A percentile compares a stretch with the other conserved stretches of the same genome.
Evolutionary conservation across 139 green algal genomes (phyloP).

Genomic region (Axilococcus clingmanii): DNA sequence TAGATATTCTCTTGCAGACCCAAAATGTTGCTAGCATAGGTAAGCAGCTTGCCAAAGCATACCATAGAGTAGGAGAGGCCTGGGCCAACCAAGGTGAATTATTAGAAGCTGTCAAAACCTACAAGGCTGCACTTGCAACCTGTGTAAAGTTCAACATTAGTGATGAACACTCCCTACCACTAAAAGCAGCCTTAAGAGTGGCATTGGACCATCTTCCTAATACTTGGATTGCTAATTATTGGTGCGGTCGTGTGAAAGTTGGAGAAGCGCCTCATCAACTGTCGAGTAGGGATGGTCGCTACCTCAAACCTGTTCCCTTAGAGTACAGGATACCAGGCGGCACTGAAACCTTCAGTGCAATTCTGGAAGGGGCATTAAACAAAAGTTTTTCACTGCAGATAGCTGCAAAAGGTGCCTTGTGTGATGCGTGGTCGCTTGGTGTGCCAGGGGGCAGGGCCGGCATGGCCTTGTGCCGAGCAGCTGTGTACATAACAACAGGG

Average conservation of each 20-base stretch:
- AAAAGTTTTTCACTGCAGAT: too few relatives aligned
- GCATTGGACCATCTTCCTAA: conserved; percentile 10
- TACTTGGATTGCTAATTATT: conserved; percentile 22
- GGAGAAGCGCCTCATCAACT: conserved; percentile 21
- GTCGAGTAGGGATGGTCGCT: conserved; percentile 25
- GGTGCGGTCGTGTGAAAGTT: conserved; percentile 5
- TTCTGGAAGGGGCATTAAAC: too few relatives aligned
- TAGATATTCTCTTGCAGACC: conserved; percentile 1
- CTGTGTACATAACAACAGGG: conserved; percentile 13
- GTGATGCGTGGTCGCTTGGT: conserved; percentile 5
- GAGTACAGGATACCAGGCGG: conserved; percentile 17
- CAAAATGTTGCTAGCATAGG: too few relatives aligned
- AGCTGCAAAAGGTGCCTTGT: conserved; percentile 5
- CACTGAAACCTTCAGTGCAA: too few relatives aligned
- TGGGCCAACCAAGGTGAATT: background rate
- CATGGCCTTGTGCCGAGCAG: conserved; percentile 10
- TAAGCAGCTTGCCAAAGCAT: conserved; percentile 9
- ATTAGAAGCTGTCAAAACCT: conserved; percentile 6
- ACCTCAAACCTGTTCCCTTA: conserved; percentile 19
- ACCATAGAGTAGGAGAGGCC: conserved; percentile 24
- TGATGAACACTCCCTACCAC: background rate
- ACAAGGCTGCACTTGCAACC: conserved; percentile 7
- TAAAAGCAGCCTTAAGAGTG: conserved; percentile 13
- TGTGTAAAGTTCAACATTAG: background rate
- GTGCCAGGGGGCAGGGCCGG: background rate